These are phyloP conservation scores for Coemansia javaensis DNA, from an alignment of 192 early-diverging fungal species.

Conservation along the genomic window DNA sequence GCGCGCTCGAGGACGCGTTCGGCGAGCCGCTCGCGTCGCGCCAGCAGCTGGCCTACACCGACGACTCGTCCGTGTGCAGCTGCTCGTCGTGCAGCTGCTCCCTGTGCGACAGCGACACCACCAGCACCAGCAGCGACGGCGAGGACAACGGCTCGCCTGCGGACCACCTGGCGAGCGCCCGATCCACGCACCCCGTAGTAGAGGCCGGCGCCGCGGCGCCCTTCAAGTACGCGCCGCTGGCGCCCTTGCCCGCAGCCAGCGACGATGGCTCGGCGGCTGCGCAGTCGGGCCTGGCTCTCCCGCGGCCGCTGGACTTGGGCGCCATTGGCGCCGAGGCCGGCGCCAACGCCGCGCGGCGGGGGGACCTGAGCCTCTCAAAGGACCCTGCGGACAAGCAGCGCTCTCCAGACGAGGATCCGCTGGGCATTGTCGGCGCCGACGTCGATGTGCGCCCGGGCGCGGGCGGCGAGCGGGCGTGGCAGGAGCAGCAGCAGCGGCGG, in stretches of 20 bases:
- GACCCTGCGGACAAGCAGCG: background rate
- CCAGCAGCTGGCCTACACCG: slow-evolving; percentile 13
- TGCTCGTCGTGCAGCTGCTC: slow-evolving; percentile 46
- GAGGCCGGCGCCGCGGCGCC: no score
- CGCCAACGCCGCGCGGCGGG: background rate
- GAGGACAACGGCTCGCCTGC: no score
- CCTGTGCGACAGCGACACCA: slow-evolving; percentile 7
- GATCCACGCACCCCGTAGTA: no score
- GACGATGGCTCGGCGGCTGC: background rate
- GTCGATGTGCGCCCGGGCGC: no score
- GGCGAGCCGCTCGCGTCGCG: slow-evolving; percentile 25
- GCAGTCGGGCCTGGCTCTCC: slow-evolving; percentile 17
- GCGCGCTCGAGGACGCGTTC: slow-evolving; percentile 22
- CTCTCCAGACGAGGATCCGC: no score
- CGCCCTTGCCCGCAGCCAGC: background rate
- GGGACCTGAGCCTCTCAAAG: no score
- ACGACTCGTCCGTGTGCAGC: slow-evolving; percentile 18
- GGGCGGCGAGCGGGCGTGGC: background rate
- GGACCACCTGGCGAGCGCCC: no score
- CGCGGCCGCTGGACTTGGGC: slow-evolving; percentile 22
- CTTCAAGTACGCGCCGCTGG: no score
- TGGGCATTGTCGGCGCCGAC: no score
- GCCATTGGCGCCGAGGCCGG: background rate
- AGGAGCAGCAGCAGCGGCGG: background rate
- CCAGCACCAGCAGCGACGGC: background rate